Base-by-base conservation (phyloP, 225 moss, liverwort and hornwort species). In the Pseudisothecium myosuroides region DNA sequence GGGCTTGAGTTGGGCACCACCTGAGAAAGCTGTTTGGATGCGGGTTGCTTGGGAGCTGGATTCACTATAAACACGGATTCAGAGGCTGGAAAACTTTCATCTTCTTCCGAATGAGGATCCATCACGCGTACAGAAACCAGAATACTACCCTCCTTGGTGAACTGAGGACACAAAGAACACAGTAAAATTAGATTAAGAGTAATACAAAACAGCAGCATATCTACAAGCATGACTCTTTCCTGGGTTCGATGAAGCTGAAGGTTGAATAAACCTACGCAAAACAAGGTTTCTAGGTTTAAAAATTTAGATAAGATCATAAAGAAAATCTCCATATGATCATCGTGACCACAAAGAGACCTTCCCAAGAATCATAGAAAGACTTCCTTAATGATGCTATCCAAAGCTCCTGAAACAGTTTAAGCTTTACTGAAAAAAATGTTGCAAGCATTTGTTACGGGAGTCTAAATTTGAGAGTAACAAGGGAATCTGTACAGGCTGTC, bases 111-210 rank as follows among this genome's bases (percentile, higher is more conserved):
- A 49, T 84, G 62, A 34, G 89, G 87, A 66, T 92, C 92, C 89
- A 93, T 85, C 52, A 93, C 92, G 37, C 96, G 97, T 12, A 95
- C 96, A 41, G 96, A 96, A 21, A 96, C 96, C 37, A 98, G 91
- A 90, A 98, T 91, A 77, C 94, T 98, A 26, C 96, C 97, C 77
- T 94, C 92, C 90, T 96, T 96, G 47, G 97, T 98, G 81, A 98
- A 98, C 97, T 98, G 94, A 90, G 54, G 61, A 81, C 73, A 86
- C 81, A 28, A 31, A 71, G 17, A 61, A 82, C 26, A 72, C 68
- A 76, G 8, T 7, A 13, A 4, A 18, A 52, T 76, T 49, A 62
- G 22, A 27, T 56, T 37, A 37, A 66, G 24, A 66, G 45, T 50
- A 45, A 47, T 49, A 54, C 11, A 66, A 17, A 83, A 62, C 18